Evolutionary conservation across 306 rosid genomes (phyloP).

Genomic region (Ochetophila trinervis): DNA sequence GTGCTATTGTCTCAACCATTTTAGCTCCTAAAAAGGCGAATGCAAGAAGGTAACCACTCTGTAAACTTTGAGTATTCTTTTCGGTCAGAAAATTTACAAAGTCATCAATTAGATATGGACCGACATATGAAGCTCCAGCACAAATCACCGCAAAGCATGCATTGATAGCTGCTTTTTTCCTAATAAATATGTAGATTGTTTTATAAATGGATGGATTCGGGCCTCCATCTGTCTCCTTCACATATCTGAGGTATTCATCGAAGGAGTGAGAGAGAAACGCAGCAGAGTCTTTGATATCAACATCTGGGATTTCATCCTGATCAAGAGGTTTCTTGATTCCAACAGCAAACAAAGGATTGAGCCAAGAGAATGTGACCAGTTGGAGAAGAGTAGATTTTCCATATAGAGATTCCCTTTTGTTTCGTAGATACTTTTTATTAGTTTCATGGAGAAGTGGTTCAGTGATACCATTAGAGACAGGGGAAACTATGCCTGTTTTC

Average conservation of each 20-base stretch:
- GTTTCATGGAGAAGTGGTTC: constrained; percentile 63
- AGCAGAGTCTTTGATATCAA: constrained; percentile 69
- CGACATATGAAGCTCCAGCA: constrained; percentile 87
- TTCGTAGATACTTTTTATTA: constrained; percentile 21
- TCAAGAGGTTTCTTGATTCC: constrained; percentile 75
- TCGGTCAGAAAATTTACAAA: constrained; percentile 61
- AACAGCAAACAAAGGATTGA: constrained; percentile 67
- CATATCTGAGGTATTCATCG: constrained; percentile 47
- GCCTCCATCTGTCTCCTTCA: constrained; percentile 54
- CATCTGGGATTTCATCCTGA: constrained; percentile 60
- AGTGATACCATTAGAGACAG: constrained; percentile 31
- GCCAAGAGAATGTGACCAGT: constrained; percentile 87
- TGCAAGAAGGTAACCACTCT: constrained; percentile 67
- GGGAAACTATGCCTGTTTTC: constrained; percentile 43
- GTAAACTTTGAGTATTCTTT: constrained; percentile 46
- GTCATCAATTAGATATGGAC: constrained; percentile 86
- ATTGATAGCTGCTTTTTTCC: constrained; percentile 79
- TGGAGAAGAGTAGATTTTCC: constrained; percentile 62
- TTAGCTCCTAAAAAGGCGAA: constrained; percentile 70
- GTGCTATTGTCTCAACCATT: constrained; percentile 72
- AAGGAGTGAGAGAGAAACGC: constrained; percentile 49
- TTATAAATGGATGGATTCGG: constrained; percentile 63
- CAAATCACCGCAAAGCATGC: constrained; percentile 59
- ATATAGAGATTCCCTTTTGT: constrained; percentile 50
- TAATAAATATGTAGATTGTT: constrained; percentile 56